Percentiles rank a stretch among this genome's conserved stretches.
Evolutionary conservation across 108 stramenopile genomes (phyloP).

Genomic region (Cylindrotheca closterium): DNA sequence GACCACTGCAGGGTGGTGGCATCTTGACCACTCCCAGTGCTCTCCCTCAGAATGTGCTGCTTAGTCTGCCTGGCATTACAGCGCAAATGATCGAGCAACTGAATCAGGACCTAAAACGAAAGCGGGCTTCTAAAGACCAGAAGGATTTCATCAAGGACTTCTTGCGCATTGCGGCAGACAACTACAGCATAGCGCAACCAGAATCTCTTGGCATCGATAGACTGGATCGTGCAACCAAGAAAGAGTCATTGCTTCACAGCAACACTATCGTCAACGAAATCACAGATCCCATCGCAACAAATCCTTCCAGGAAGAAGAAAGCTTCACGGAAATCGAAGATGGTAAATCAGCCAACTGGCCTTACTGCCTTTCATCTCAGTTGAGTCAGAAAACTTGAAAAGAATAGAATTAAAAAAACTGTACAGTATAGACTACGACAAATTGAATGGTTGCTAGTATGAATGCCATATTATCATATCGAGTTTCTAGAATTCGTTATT

Average conservation of each 20-base stretch:
- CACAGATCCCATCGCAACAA: conserved; percentile 77
- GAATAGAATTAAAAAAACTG: no score
- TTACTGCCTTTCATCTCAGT: conserved; percentile 17
- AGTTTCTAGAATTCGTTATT: no score
- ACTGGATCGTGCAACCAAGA: conserved; percentile 60
- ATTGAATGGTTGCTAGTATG: no score
- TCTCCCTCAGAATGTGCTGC: conserved; percentile 67
- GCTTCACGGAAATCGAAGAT: no score
- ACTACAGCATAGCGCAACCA: conserved; percentile 45
- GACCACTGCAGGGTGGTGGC: conserved; percentile 83
- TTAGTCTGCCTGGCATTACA: conserved; percentile 63
- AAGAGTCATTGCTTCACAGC: conserved; percentile 69
- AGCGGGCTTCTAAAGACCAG: conserved; percentile 85
- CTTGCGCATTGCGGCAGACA: conserved; percentile 74
- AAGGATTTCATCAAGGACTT: conserved; percentile 80
- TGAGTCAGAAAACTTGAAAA: not conserved
- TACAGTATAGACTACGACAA: no score
- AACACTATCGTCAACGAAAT: conserved; percentile 63
- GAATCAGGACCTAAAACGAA: conserved; percentile 55
- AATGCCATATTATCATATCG: no score
- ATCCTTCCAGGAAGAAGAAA: no score
- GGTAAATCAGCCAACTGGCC: no score
- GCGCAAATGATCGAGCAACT: conserved; percentile 52
- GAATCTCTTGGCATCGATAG: conserved; percentile 11
- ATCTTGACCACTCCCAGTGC: conserved; percentile 69